These are phyloP conservation scores for Pisolithus orientalis DNA, from an alignment of 768 basidiomycete species.

Conservation along the genomic window DNA sequence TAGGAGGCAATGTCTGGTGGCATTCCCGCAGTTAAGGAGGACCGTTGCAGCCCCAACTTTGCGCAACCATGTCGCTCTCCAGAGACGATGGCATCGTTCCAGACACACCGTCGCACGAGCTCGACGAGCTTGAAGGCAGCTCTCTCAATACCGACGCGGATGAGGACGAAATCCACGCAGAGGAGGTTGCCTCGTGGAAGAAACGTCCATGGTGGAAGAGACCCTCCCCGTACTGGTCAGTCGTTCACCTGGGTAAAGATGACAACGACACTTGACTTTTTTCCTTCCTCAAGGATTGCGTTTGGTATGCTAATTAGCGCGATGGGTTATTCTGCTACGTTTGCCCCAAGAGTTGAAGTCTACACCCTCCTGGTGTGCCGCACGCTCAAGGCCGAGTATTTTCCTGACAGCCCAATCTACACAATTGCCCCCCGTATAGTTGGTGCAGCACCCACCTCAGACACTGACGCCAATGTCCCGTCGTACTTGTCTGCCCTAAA, in stretches of 20 bases:
- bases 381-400: constrained; percentile 57
- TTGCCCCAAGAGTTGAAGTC: constrained; percentile 69
- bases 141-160: constrained; percentile 1
- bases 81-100: too few relatives aligned
- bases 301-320: constrained; percentile 46
- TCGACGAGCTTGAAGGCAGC: too few relatives aligned
- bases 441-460: background rate
- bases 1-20: too few relatives aligned
- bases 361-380: constrained; percentile 70
- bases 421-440: background rate
- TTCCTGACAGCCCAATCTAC: background rate
- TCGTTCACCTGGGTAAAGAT: constrained; percentile 2
- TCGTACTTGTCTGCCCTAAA: constrained; percentile 3
- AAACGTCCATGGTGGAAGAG: constrained; percentile 66
- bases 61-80: too few relatives aligned
- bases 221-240: background rate
- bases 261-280: constrained; percentile 16
- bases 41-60: too few relatives aligned
- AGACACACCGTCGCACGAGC: too few relatives aligned
- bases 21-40: too few relatives aligned
- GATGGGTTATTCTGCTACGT: constrained; percentile 47
- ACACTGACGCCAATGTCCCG: background rate
- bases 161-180: constrained; percentile 27
- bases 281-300: constrained; percentile 45
- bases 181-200: constrained; percentile 20